Percentiles rank a stretch among this genome's conserved stretches.
Evolutionary conservation across 345 rosid genomes (phyloP).

Genomic region (Moricandia arvensis): DNA sequence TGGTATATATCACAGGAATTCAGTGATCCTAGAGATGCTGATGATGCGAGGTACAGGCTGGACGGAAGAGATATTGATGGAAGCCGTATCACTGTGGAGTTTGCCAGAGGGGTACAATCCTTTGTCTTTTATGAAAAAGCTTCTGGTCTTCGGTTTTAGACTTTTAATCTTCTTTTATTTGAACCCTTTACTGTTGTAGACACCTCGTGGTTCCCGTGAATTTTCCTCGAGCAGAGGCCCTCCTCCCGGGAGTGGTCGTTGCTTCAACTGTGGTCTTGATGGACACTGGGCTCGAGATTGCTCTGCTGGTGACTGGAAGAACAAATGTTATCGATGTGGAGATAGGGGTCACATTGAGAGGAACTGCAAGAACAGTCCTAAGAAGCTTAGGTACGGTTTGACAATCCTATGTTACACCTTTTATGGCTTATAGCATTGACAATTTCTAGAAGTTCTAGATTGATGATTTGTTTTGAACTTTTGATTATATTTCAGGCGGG

Average conservation of each 20-base stretch:
- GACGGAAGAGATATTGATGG: constrained; percentile 83
- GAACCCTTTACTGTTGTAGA: constrained; percentile 37
- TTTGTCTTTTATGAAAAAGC: neutral
- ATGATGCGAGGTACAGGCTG: constrained; percentile 75
- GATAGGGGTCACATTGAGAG: constrained; percentile 88
- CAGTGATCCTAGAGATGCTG: constrained; percentile 88
- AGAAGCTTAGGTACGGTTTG: constrained; percentile 51
- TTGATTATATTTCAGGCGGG: constrained; percentile 38
- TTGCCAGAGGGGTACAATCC: constrained; percentile 67
- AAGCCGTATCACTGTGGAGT: constrained; percentile 81
- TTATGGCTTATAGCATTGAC: neutral
- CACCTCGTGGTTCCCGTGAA: constrained; percentile 70
- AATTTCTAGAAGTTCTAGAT: neutral
- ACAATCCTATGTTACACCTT: neutral
- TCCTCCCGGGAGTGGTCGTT: constrained; percentile 85
- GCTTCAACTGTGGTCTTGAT: constrained; percentile 90
- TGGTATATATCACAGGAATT: constrained; percentile 58
- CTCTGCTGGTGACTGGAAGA: constrained; percentile 93
- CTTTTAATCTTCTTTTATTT: neutral
- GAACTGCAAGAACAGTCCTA: constrained; percentile 85
- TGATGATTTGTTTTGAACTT: neutral
- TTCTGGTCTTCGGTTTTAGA: neutral
- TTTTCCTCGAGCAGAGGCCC: constrained; percentile 63
- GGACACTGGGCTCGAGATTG: constrained; percentile 98
- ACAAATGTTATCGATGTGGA: constrained; percentile 89